These are phyloP conservation scores for Dryas integrifolia DNA, from an alignment of 331 rosid species.

Conservation along the genomic window DNA sequence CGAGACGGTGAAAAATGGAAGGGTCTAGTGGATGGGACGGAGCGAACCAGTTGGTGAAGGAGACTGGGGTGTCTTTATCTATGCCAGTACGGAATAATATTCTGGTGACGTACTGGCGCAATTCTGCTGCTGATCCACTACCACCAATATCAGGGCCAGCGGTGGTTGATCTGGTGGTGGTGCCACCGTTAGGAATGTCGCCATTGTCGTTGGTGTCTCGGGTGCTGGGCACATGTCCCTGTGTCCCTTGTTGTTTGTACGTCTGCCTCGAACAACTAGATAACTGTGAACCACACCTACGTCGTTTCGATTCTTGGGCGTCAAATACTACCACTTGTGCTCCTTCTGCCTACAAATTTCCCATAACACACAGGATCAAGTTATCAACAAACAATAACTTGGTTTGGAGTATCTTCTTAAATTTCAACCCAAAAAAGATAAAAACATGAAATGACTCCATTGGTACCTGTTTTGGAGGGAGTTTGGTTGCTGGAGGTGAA, in stretches of 20 bases:
- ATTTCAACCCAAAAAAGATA: not conserved
- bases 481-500: constrained; percentile 44
- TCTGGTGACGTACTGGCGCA: constrained; percentile 49
- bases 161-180: constrained; percentile 28
- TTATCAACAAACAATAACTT: not conserved
- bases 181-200: constrained; percentile 32
- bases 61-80: constrained; percentile 29
- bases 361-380: constrained; percentile 8
- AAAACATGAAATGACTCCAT: not conserved
- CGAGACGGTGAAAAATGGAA: constrained; percentile 50
- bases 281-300: constrained; percentile 46
- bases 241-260: constrained; percentile 39
- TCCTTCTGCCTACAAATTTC: constrained; percentile 27
- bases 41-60: constrained; percentile 53
- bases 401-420: not conserved
- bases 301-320: constrained; percentile 43
- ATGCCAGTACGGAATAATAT: constrained; percentile 51
- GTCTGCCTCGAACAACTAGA: constrained; percentile 51
- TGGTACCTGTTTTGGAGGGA: constrained; percentile 49
- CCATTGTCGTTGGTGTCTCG: constrained; percentile 28
- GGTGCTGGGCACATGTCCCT: constrained; percentile 29
- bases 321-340: constrained; percentile 28
- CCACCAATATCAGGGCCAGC: constrained; percentile 16
- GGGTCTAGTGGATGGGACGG: constrained; percentile 56
- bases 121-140: constrained; percentile 31